Conservation (phyloP, 148 eudicot species). For the Silene latifolia region DNA sequence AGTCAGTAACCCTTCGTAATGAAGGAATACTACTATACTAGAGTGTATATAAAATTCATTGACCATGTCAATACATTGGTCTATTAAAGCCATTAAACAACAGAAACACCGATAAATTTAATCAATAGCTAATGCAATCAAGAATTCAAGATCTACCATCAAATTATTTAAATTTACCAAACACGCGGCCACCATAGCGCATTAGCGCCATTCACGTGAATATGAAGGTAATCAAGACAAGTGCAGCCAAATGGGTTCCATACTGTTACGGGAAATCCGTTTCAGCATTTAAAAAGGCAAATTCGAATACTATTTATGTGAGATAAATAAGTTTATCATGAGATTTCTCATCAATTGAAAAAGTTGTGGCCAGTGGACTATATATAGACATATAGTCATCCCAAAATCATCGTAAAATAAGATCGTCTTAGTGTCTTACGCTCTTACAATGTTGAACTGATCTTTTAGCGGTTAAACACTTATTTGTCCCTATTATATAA, state of each 20-base stretch:
- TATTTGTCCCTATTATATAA: no score
- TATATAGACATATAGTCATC: no score
- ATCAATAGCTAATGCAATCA: neutral
- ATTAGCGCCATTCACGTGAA: neutral
- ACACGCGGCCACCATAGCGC: neutral
- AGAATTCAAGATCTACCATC: neutral
- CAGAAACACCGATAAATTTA: neutral
- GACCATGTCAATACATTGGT: constrained; percentile 1
- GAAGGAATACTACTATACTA: neutral
- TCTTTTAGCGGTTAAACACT: no score
- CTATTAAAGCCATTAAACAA: constrained; percentile 6
- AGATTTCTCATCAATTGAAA: no score
- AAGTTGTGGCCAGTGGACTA: no score
- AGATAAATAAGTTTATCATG: no score
- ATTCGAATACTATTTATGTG: no score
- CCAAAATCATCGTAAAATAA: no score
- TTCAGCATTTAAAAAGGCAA: neutral
- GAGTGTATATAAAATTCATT: neutral
- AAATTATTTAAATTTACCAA: neutral
- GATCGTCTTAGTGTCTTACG: no score
- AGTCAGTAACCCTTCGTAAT: neutral
- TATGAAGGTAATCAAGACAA: neutral
- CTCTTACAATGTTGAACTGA: no score
- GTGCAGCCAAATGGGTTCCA: neutral
- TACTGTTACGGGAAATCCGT: neutral